Base-by-base conservation (phyloP, 2,329 filamentous ascomycete genomes). In the Bretziella fagacearum region DNA sequence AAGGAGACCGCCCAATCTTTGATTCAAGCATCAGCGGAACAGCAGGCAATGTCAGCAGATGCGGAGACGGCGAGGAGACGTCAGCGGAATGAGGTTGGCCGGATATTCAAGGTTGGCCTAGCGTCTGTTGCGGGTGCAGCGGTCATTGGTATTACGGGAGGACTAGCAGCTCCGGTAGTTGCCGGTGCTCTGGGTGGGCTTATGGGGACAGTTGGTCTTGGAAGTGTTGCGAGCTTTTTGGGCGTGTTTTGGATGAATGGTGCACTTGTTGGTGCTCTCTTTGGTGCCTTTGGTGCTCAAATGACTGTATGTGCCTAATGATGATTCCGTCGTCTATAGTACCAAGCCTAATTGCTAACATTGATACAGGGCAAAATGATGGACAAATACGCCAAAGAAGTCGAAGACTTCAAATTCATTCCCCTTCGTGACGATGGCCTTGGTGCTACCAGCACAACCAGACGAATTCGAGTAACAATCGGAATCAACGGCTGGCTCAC, bases 61-160 rank as follows among this genome's bases (percentile, higher is more conserved):
- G 74, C 79, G 1, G 85, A 91, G 58, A 78, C 77, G 0, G 74
- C 81, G 56, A 82, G 81, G 58, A 76, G 80, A 46, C 72, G 72
- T 11, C 77, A 87, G 52, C 73, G 83, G 50, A 82, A 81, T 47
- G 76, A 82, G 54, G 64, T 71, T 6, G 69, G 74, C 17, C 69
- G 86, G 6, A 81, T 81, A 59, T 93, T 84, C 84, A 95, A 94
- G 59, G 85, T 95, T 17, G 85, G 87, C 0, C 68, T 95, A 22
- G 89, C 87, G 0, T 84, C 82, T 6, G 84, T 93, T 0, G 86
- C 84, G 0, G 89, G 89, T 8, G 89, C 89, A 1, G 84, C 83
- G 0, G 66, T 94, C 1, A 87, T 95, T n/a, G 87, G 87, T 4
- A 74, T 95, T 3, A 94, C 86, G 0, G 87, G 87, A 15, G 87